Evolutionary conservation across 2,329 filamentous ascomycete genomes (phyloP), one percentile per base, ranked within the genome.

Genomic region (Tolypocladium cylindrosporum): DNA sequence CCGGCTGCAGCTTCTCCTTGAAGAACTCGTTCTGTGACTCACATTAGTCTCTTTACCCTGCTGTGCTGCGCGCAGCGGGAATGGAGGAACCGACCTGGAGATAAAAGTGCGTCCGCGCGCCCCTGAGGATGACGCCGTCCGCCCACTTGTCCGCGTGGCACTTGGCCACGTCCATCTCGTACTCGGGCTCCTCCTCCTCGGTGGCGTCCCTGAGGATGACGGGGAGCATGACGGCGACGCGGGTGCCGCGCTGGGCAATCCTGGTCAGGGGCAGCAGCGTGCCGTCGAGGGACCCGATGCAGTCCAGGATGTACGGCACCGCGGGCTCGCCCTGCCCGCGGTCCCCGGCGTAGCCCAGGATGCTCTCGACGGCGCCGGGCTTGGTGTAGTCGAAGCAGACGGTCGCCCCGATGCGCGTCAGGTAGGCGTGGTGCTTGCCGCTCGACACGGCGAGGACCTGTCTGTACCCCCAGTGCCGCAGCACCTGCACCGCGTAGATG

Each of bases 171-270:
- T 83, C 79, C 79, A 83, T 81, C 41, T 74, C 73, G 57, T 83
- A 86, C 60, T 78, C 73, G 0, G 83, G 82, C 59, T 68, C 71
- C 21, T 75, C 69, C 1, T 71, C 72, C 5, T 76, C 72, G 0
- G 72, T 77, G 0, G 82, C 77, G 60, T 85, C 79, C 50, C 69
- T 75, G 51, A 84, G 62, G 58, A 87, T 82, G 19, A 86, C 77
- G 0, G 84, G 84, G 7, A 88, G 68, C 69, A 87, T 76, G 19
- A 86, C 69, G 0, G 83, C 84, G 0, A 87, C 80, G 31, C 69
- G 80, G 4, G 74, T 69, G 0, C 80, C 80, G 1, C 56, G 66
- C 59, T 74, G 69, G 0, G 79, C 81, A 31, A 87, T 71, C 61
- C 74, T 74, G 6, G 75, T 73, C 40, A 87, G 69, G 2, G 78